A percentile compares a stretch with the other conserved stretches of the same genome.
phyloP scores from a whole-genome alignment of 2,329 filamentous ascomycete species.

The Arthroderma sp. region DNA sequence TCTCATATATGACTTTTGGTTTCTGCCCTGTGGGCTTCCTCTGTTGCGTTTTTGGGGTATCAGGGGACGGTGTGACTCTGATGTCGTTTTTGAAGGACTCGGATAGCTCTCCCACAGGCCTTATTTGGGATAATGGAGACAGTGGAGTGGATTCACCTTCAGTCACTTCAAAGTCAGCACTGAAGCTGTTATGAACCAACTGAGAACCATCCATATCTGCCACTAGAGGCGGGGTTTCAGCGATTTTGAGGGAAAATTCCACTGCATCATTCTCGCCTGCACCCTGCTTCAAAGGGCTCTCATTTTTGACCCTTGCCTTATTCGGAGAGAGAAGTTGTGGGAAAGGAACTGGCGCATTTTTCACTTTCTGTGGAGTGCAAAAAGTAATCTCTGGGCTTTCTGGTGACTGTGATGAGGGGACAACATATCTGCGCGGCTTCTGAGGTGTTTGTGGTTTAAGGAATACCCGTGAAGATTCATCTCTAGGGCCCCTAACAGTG shows the following conservation, averaged over 20 bases:
- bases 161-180: no score
- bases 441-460: slow-evolving; percentile 17
- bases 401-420: slow-evolving; percentile 32
- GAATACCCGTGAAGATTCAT: no score
- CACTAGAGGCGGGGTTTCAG: no score
- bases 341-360: background rate
- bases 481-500: no score
- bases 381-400: slow-evolving; percentile 26
- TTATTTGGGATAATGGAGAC: background rate
- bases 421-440: slow-evolving; percentile 20
- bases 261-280: no score
- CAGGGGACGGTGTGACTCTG: background rate
- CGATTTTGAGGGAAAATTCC: no score
- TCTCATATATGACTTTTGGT: slow-evolving; percentile 26
- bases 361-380: background rate
- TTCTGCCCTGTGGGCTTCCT: background rate
- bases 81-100: background rate
- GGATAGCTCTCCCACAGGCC: background rate
- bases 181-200: no score
- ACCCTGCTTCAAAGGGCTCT: no score
- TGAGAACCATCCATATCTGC: no score
- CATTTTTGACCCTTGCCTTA: no score
- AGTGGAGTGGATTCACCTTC: no score
- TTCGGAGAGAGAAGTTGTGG: background rate
- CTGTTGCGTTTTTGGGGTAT: background rate